Percentiles rank a stretch among this genome's conserved stretches.
Evolutionary conservation across 805 yeast species (phyloP).

Genomic region (Scheffersomyces stipitis): DNA sequence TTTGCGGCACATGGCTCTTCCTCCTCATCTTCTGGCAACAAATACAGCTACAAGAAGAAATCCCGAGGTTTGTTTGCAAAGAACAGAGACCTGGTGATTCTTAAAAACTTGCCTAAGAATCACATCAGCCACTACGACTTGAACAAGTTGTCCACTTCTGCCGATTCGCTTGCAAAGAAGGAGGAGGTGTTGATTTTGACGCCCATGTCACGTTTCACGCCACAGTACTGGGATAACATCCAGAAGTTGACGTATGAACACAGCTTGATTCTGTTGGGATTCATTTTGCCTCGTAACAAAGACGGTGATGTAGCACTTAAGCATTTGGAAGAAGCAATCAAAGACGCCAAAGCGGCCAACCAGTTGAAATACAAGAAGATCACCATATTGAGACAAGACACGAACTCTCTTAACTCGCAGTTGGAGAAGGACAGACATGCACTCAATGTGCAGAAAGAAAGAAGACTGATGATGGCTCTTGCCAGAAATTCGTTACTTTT

Average conservation of each 20-base stretch:
- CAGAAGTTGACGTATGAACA: constrained; percentile 78
- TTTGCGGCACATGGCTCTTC: constrained; percentile 27
- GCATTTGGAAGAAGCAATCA: constrained; percentile 72
- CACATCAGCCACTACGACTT: constrained; percentile 83
- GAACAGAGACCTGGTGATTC: constrained; percentile 53
- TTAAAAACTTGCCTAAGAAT: constrained; percentile 64
- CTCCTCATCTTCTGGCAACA: constrained; percentile 9
- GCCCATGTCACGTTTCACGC: constrained; percentile 85
- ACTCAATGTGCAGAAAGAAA: constrained; percentile 76
- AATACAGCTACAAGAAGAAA: constrained; percentile 46
- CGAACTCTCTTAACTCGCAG: constrained; percentile 72
- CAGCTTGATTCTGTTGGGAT: constrained; percentile 81
- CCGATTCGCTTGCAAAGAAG: constrained; percentile 68
- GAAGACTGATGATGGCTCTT: constrained; percentile 88
- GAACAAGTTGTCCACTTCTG: constrained; percentile 71
- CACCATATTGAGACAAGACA: constrained; percentile 88
- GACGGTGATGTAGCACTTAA: constrained; percentile 82
- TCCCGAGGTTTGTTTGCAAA: constrained; percentile 46
- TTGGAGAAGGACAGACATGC: constrained; percentile 90
- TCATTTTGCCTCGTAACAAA: constrained; percentile 78
- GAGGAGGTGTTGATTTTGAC: constrained; percentile 86
- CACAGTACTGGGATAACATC: constrained; percentile 86
- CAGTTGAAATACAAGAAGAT: constrained; percentile 74
- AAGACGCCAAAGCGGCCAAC: constrained; percentile 60
- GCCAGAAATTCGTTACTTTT: constrained; percentile 91